phyloP scores from a whole-genome alignment of 1,284 basidiomycete genomes.

The Ustilago esculenta region DNA sequence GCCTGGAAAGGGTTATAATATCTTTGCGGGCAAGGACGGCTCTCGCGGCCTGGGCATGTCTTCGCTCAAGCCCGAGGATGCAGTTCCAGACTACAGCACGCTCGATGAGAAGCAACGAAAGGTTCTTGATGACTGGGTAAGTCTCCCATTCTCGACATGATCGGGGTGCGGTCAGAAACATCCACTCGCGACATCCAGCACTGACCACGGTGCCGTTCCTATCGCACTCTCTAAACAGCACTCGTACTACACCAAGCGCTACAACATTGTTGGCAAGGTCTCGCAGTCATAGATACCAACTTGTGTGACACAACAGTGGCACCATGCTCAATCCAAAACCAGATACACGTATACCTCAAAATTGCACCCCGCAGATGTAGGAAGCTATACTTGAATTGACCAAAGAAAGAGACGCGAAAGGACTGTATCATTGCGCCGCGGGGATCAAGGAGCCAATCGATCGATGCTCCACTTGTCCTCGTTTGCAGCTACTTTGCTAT shows the following conservation, averaged over 20 bases:
- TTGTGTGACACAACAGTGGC: background rate
- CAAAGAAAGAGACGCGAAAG: too few relatives aligned
- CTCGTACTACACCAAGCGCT: slow-evolving; percentile 65
- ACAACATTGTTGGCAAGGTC: slow-evolving; percentile 65
- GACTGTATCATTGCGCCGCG: too few relatives aligned
- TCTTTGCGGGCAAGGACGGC: slow-evolving; percentile 85
- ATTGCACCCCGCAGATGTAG: background rate
- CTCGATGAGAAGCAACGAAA: slow-evolving; percentile 81
- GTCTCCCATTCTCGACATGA: slow-evolving; percentile 14
- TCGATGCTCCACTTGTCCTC: slow-evolving; percentile 53
- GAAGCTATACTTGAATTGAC: too few relatives aligned
- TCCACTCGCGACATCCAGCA: too few relatives aligned
- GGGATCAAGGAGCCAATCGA: slow-evolving; percentile 53
- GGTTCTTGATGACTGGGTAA: slow-evolving; percentile 85
- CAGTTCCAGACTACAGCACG: slow-evolving; percentile 83
- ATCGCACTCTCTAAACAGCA: slow-evolving; percentile 21
- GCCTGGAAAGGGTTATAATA: slow-evolving; percentile 65
- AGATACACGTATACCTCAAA: background rate
- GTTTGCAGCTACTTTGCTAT: slow-evolving; percentile 12
- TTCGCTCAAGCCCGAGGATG: slow-evolving; percentile 86
- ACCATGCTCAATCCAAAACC: background rate
- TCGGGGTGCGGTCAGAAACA: too few relatives aligned
- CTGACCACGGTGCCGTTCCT: background rate
- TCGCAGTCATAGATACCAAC: slow-evolving; percentile 11
- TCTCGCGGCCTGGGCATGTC: slow-evolving; percentile 72